Evolutionary conservation across 1,139 yeast species (phyloP), one percentile per base, ranked within the genome.

Genomic region (Candida mesenterica): DNA sequence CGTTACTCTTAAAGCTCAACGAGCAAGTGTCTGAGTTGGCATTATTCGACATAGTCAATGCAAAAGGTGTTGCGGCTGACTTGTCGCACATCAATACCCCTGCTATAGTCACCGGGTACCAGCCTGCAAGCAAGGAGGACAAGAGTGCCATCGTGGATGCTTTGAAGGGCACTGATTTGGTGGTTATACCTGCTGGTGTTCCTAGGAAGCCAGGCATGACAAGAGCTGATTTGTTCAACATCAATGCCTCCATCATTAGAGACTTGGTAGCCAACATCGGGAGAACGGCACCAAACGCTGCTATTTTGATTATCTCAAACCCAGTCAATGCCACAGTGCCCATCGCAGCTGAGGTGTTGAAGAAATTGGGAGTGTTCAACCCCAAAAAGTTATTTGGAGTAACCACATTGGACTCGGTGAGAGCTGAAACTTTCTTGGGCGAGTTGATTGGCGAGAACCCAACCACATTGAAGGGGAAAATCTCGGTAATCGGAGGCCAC

Each of bases 191-290:
- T n/a, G 89, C 89, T n/a, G 90, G 89, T 37, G 81, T 82, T 12
- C 88, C 89, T 34, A 73, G 89, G 58, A 82, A 82, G 53, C 88
- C 89, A 10, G 89, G 89, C 15, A 82, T 82, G 88, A 79, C 88
- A 19, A 71, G 90, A 55, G 87, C 82, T 43, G 89, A 82, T 57
- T 68, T 82, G 50, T 82, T 82, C 63, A 80, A 79, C 53, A 79
- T 81, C 55, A 82, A 82, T 58, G 89, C 88, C 2, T 75, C 79
- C 8, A 82, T 82, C 46, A 76, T 82, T 41, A 68, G 78, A 50
- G 75, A 72, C 39, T 68, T 82, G 53, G 81, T 79, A 38, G 72
- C 75, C 37, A 73, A 74, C 33, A 69, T 77, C 41, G 88, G 78
- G n/a, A 57, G 61, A 40, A 64, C 68, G 30, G 72, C 80, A 30